Evolutionary conservation across 805 yeast genomes (phyloP).

Genomic region (Nakazawaea populi): DNA sequence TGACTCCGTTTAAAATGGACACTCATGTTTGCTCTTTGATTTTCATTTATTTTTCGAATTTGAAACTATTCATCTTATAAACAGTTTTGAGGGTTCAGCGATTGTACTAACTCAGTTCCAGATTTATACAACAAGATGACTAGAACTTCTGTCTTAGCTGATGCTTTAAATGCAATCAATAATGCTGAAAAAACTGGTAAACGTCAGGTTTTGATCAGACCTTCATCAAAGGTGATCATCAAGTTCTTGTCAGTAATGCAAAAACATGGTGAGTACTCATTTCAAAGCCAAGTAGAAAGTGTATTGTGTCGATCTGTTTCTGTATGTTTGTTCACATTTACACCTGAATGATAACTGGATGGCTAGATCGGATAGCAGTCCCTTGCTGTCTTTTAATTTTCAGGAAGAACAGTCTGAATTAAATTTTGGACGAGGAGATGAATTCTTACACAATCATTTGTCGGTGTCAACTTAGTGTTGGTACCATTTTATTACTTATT

Average conservation of each 20-base stretch:
- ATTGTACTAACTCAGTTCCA: background rate
- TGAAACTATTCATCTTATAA: constrained; percentile 19
- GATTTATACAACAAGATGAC: constrained; percentile 55
- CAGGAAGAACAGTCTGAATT: constrained; percentile 64
- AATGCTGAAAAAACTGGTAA: constrained; percentile 99
- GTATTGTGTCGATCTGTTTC: too few species aligned
- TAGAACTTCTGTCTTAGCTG: constrained; percentile 97
- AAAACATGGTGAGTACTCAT: constrained; percentile 72
- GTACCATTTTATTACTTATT: constrained; percentile 19
- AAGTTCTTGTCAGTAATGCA: constrained; percentile 96
- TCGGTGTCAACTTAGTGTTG: constrained; percentile 4
- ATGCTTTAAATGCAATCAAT: constrained; percentile 97
- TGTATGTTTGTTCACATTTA: background rate
- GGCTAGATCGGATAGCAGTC: constrained; percentile 83
- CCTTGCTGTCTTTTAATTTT: constrained; percentile 96
- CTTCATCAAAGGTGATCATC: constrained; percentile 97
- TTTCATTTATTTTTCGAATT: constrained; percentile 21
- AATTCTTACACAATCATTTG: constrained; percentile 60
- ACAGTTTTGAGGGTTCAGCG: background rate
- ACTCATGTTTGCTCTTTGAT: constrained; percentile 39
- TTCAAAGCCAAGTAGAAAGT: too few species aligned
- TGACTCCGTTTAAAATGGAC: constrained; percentile 37
- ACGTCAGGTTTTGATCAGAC: constrained; percentile 98
- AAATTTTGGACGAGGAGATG: constrained; percentile 36
- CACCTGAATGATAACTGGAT: constrained; percentile 99